Base-by-base conservation (phyloP, 1,284 basidiomycete genomes). In the Megacollybia platyphylla region DNA sequence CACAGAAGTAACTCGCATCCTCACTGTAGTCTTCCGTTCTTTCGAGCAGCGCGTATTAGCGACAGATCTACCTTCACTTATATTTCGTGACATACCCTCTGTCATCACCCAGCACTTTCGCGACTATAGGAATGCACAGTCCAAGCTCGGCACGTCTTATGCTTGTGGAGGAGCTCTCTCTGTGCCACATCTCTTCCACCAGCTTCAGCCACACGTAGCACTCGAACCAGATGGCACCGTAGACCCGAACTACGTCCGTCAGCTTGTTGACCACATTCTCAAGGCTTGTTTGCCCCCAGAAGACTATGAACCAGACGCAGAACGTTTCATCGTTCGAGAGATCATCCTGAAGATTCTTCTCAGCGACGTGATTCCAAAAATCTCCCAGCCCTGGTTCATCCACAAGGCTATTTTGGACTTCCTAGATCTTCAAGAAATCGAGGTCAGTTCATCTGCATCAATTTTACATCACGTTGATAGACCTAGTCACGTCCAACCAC, bases 331-430 rank as follows among this genome's bases (percentile, higher is more conserved):
- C 46, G 60, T 87, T 26, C 73, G 87, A 41, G 88, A 91, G 60
- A 67, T 89, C 36, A 55, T 88, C 38, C 68, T 87, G 51, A 84
- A 82, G 54, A 67, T 86, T 20, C 57, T 90, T 13, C 59, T 85
- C 47, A 66, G 69, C 40, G 76, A 77, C 47, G 63, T 86, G 9
- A 61, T 87, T 20, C 77, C 77, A 20, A 76, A 71, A 48, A 57
- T 89, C 32, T 72, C 76, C 4, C 81, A 89, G 54, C 85, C 87
- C 1, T 88, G 85, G 85, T 89, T 88, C 55, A 70, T 89, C 32
- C 72, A 88, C 41, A 76, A 70, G 54, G 54, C 67, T 5, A 67
- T 84, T 7, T 61, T 87, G 28, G 74, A 79, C 52, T 57, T 76
- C 7, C 56, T 89, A 20, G 77, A 71, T 20, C 62, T 61, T 24